Conservation (phyloP, 257 asterid species). For the Plantago ovata region DNA sequence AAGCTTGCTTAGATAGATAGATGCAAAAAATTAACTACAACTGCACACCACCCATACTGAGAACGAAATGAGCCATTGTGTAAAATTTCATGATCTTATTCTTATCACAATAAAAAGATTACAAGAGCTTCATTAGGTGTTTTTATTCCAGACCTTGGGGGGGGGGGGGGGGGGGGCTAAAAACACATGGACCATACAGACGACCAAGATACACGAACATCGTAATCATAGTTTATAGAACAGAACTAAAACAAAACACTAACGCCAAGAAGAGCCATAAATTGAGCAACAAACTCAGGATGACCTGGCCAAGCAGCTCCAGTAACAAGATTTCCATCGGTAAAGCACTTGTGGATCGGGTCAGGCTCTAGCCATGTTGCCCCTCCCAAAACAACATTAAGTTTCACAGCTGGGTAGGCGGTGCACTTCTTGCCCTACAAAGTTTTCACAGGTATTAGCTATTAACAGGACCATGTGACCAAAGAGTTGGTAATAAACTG, state of each 20-base stretch:
- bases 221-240: not conserved
- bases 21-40: too few relatives aligned
- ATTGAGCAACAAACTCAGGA: slow-evolving; percentile 83
- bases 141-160: too few relatives aligned
- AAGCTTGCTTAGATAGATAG: too few relatives aligned
- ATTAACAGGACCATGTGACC: not conserved
- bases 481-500: not conserved
- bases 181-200: too few relatives aligned
- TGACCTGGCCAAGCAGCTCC: slow-evolving; percentile 99
- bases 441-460: not conserved
- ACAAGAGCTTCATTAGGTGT: too few relatives aligned
- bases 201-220: too few relatives aligned
- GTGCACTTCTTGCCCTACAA: slow-evolving; percentile 87
- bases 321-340: slow-evolving; percentile 89
- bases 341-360: slow-evolving; percentile 84
- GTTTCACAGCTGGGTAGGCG: slow-evolving; percentile 93
- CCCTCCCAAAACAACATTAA: slow-evolving; percentile 75
- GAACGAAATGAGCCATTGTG: too few relatives aligned
- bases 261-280: slow-evolving; percentile 76
- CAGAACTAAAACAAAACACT: slow-evolving; percentile 30
- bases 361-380: slow-evolving; percentile 94
- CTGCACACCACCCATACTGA: too few relatives aligned
- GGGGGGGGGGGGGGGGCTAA: too few relatives aligned
- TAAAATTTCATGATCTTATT: too few relatives aligned
- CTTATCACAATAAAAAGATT: too few relatives aligned